Base-by-base conservation (phyloP, 345 rosid species). In the Heritiera littoralis region DNA sequence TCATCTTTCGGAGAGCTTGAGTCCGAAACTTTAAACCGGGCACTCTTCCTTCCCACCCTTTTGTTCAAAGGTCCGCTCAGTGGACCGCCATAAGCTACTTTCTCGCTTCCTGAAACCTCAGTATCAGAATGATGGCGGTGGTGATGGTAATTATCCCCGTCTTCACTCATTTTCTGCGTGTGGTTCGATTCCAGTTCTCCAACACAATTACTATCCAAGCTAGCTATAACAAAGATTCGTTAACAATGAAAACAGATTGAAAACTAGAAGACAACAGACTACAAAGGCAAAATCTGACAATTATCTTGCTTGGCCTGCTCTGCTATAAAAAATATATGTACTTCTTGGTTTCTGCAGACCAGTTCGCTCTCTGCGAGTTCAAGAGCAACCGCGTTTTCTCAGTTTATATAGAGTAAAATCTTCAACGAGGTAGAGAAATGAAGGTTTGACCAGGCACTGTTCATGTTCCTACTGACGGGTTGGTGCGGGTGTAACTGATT, bases 61-160 rank as follows among this genome's bases (percentile, higher is more conserved):
- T 88, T 89, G 85, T 81, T 86, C 1, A 89, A 73, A 63, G 90
- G 90, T 52, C 92, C 93, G 38, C 89, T 89, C 66, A 90, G 66
- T 5, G 86, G 83, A 38, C 89, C 89, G 38, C 91, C 86, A 81
- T 80, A 67, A 13, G 85, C 45, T 0, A 79, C 77, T 55, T 77
- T 85, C 14, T 77, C 87, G 55, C 74, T 46, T 17, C 78, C 81
- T 20, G 76, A 72, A 28, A 79, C 65, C 59, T 92, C 93, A 0
- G 86, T 68, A 17, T 89, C 92, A 0, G 92, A 88, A n/a, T 79
- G 75, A 61, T 74, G 81, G 55, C 38, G 38, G 38, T 35, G 38
- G 38, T 35, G 38, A 35, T 35, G 38, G 38, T 49, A 59, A 49
- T 8, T 3, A 38, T 38, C 69, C 20, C 38, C 79, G 0, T 80